Base-by-base conservation (phyloP, 495 filamentous ascomycete genomes). In the Neurospora sp. region DNA sequence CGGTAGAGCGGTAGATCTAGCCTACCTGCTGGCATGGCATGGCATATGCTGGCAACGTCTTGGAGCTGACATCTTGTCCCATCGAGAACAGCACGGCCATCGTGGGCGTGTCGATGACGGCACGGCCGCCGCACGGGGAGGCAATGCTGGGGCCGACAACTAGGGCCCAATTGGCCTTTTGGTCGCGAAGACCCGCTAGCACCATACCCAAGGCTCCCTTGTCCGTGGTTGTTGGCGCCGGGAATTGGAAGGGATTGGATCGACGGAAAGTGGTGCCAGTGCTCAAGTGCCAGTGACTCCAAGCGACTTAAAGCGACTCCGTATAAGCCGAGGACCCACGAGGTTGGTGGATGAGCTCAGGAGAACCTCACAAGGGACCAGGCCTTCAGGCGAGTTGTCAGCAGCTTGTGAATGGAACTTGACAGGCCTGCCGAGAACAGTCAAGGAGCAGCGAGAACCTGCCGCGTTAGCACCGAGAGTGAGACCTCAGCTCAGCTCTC, bases 101-200 rank as follows among this genome's bases (percentile, higher is more conserved):
- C 23, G 54, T 62, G 54, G 54, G 27, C 35, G 9, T 72, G 54
- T 74, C 73, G 59, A 74, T 74, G 73, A 74, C 73, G 73, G 73
- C 73, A 74, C 35, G 73, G 73, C 73, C 70, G 70, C 73, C 70
- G 70, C 73, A 74, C 35, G 70, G 73, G 70, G 35, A 72, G 70
- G 70, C 70, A 42, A 72, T 40, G 20, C 20, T 54, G 35, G 46
- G 39, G 38, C 44, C 23, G 54, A 27, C 12, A 35, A 31, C 3
- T 12, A 62, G 23, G 39, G 70, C 39, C 39, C 54, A 71, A 73
- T 69, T 62, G 54, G 54, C 16, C 12, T 35, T 62, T 3, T 62
- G 23, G 23, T 16, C 12, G 14, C 11, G 11, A 62, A 31, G 54
- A 31, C 54, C 54, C 12, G 54, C 54, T 62, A 62, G 54, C 23